Conservation (phyloP, 1,284 basidiomycete genomes). For the Abortiporus biennis region DNA sequence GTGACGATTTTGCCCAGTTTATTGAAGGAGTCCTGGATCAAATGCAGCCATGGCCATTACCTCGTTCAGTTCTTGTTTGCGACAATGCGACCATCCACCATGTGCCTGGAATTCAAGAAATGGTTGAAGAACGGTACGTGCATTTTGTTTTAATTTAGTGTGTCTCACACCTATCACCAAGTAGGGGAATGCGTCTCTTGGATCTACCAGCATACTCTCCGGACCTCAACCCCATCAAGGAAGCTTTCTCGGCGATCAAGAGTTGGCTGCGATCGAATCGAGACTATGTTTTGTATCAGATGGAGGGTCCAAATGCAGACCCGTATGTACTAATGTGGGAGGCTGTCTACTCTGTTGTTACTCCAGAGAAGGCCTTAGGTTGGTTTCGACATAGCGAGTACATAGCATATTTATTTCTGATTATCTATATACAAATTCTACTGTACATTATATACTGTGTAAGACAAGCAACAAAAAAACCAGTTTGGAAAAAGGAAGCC, state of each 20-base stretch:
- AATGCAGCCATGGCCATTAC: constrained; percentile 30
- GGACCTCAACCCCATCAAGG: constrained; percentile 28
- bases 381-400: constrained; percentile 19
- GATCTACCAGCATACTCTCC: constrained; percentile 31
- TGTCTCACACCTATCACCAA: neutral
- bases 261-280: constrained; percentile 10
- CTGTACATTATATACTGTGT: neutral
- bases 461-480: neutral
- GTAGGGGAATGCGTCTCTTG: constrained; percentile 17
- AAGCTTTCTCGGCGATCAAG: constrained; percentile 24
- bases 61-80: constrained; percentile 29
- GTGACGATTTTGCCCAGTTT: constrained; percentile 14
- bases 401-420: constrained; percentile 7
- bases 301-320: constrained; percentile 11
- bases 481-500: neutral
- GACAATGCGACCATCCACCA: constrained; percentile 30
- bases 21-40: constrained; percentile 22
- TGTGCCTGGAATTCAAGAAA: constrained; percentile 19
- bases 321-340: constrained; percentile 22
- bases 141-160: neutral
- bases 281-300: constrained; percentile 3
- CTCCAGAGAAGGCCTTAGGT: constrained; percentile 16
- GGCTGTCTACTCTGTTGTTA: constrained; percentile 16
- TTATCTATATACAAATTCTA: neutral
- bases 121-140: constrained; percentile 24